Evolutionary conservation across 176 grass and related monocot species (phyloP).

Genomic region (Avena insularis): DNA sequence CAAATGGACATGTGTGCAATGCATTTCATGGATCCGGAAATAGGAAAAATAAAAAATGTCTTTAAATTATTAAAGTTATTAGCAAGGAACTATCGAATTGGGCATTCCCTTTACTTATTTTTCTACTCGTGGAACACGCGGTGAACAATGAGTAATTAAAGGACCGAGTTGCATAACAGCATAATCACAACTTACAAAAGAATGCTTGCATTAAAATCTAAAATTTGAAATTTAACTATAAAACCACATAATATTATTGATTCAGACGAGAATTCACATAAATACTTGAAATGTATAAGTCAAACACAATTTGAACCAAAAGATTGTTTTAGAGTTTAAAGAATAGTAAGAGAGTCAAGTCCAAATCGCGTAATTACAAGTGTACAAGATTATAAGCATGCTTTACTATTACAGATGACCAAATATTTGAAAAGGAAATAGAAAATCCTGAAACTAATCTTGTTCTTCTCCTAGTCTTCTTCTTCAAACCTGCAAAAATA

Average conservation of each 20-base stretch:
- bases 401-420: background rate
- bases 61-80: background rate
- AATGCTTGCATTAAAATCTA: background rate
- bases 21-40: background rate
- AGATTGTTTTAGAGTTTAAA: background rate
- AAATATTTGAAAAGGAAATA: background rate
- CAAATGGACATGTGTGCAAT: background rate
- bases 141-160: background rate
- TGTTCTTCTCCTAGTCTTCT: background rate
- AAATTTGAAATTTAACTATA: background rate
- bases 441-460: background rate
- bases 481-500: background rate
- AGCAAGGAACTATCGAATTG: background rate
- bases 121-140: background rate
- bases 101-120: background rate
- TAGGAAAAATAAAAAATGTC: background rate
- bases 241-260: background rate
- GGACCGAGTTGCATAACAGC: background rate
- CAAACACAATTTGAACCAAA: background rate
- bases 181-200: too few species aligned
- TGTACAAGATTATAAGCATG: background rate
- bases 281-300: background rate
- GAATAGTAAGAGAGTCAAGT: background rate
- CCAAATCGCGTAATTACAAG: background rate
- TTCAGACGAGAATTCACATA: background rate